Evolutionary conservation across 2,329 filamentous ascomycete genomes (phyloP).

Genomic region (Lecanoromycetidae sp.): DNA sequence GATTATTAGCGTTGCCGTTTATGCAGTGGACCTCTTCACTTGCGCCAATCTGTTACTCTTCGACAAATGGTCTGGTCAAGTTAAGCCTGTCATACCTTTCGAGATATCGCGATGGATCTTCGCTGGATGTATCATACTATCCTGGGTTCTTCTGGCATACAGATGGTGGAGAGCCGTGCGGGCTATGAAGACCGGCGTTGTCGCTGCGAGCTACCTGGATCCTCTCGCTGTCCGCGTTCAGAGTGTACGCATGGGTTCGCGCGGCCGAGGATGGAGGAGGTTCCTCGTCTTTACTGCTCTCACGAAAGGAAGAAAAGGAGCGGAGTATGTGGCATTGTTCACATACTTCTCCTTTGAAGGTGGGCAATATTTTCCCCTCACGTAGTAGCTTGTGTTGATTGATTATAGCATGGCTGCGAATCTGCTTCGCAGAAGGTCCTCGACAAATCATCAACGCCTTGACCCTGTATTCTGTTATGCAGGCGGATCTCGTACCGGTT

Average conservation of each 20-base stretch:
- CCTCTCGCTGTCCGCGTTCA: slow-evolving; percentile 74
- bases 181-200: slow-evolving; percentile 72
- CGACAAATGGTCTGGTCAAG: slow-evolving; percentile 74
- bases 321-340: slow-evolving; percentile 81
- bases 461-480: slow-evolving; percentile 75
- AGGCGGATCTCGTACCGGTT: slow-evolving; percentile 56
- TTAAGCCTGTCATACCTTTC: slow-evolving; percentile 66
- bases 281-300: slow-evolving; percentile 88
- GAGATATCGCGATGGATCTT: slow-evolving; percentile 89
- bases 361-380: slow-evolving; percentile 20
- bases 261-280: slow-evolving; percentile 68
- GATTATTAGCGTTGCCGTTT: slow-evolving; percentile 68
- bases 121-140: slow-evolving; percentile 79
- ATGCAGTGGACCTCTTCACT: slow-evolving; percentile 83
- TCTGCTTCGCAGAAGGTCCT: slow-evolving; percentile 81
- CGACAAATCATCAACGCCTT: slow-evolving; percentile 83
- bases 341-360: slow-evolving; percentile 71
- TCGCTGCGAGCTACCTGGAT: slow-evolving; percentile 86
- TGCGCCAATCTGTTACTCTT: slow-evolving; percentile 83
- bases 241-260: slow-evolving; percentile 58
- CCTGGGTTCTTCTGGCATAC: slow-evolving; percentile 67
- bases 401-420: slow-evolving; percentile 65
- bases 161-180: slow-evolving; percentile 69
- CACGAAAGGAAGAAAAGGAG: slow-evolving; percentile 82
- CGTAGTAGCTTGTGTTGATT: slow-evolving; percentile 18